phyloP scores from a whole-genome alignment of 805 yeast species.

The Kockiozyma suomiensis region DNA sequence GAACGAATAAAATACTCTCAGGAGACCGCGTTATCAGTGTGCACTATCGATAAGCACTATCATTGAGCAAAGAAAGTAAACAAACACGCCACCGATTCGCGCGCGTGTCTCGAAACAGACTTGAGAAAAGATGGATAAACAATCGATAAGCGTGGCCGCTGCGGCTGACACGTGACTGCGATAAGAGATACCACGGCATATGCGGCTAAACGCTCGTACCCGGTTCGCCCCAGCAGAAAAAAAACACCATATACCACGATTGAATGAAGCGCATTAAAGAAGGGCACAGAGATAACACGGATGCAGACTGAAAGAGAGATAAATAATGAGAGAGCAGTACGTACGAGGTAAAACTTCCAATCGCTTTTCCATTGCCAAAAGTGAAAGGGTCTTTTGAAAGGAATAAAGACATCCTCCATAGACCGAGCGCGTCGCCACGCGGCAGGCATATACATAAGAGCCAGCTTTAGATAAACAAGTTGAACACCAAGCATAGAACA shows the following conservation, averaged over 20 bases:
- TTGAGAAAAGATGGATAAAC: background rate
- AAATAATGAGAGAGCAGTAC: background rate
- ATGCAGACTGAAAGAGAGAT: background rate
- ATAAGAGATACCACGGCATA: slow-evolving; percentile 11
- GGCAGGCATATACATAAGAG: slow-evolving; percentile 48
- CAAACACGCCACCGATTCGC: no score
- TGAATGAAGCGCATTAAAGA: background rate
- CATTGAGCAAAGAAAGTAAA: no score
- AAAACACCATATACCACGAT: background rate
- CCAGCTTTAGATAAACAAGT: slow-evolving; percentile 60
- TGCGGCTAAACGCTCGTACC: background rate
- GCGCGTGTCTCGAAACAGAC: no score
- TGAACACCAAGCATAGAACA: slow-evolving; percentile 85
- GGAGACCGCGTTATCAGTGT: no score
- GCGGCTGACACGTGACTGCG: slow-evolving; percentile 5
- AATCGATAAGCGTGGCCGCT: background rate
- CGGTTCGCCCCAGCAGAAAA: background rate
- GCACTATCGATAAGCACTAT: no score
- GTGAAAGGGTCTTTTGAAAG: slow-evolving; percentile 52
- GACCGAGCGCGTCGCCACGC: slow-evolving; percentile 26
- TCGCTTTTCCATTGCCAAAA: slow-evolving; percentile 89
- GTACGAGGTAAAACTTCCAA: slow-evolving; percentile 47
- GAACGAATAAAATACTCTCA: no score
- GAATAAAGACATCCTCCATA: slow-evolving; percentile 28
- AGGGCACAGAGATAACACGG: background rate